phyloP scores from a whole-genome alignment of 2,329 filamentous ascomycete genomes.

The Xylariaceae sp. region DNA sequence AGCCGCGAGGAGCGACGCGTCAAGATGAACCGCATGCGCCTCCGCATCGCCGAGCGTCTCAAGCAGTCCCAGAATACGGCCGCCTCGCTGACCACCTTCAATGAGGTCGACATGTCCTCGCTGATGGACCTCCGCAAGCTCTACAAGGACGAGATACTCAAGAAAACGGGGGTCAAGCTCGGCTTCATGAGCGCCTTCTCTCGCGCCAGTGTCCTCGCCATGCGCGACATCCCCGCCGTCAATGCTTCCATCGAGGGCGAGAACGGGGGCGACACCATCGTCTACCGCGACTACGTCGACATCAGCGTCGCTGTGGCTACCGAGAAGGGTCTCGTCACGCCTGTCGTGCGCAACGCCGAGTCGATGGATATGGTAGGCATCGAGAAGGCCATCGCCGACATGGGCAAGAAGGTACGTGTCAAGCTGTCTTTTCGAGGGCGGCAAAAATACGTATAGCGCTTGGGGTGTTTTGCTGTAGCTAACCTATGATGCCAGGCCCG shows the following conservation, averaged over 20 bases:
- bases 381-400: conserved; percentile 85
- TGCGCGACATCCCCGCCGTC: conserved; percentile 90
- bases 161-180: conserved; percentile 95
- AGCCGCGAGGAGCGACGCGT: conserved; percentile 86
- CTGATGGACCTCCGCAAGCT: conserved; percentile 96
- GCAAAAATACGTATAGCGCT: not conserved
- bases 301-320: conserved; percentile 96
- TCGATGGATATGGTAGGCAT: conserved; percentile 83
- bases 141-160: conserved; percentile 94
- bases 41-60: conserved; percentile 92
- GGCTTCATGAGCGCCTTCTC: conserved; percentile 99
- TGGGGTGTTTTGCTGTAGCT: conserved; percentile 12
- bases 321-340: conserved; percentile 95
- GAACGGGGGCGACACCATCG: conserved; percentile 92
- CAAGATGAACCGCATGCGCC: conserved; percentile 99
- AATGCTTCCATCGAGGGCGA: conserved; percentile 97
- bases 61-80: conserved; percentile 99
- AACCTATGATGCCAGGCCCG: conserved; percentile 62
- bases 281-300: conserved; percentile 97
- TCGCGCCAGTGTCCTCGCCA: conserved; percentile 82
- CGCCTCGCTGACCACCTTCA: conserved; percentile 95
- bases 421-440: not conserved
- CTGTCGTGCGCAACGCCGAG: conserved; percentile 92
- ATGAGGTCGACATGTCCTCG: conserved; percentile 98
- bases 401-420: conserved; percentile 82